These are phyloP conservation scores for Phytophthora fragariaefolia DNA, from an alignment of 352 stramenopile species.

Conservation along the genomic window DNA sequence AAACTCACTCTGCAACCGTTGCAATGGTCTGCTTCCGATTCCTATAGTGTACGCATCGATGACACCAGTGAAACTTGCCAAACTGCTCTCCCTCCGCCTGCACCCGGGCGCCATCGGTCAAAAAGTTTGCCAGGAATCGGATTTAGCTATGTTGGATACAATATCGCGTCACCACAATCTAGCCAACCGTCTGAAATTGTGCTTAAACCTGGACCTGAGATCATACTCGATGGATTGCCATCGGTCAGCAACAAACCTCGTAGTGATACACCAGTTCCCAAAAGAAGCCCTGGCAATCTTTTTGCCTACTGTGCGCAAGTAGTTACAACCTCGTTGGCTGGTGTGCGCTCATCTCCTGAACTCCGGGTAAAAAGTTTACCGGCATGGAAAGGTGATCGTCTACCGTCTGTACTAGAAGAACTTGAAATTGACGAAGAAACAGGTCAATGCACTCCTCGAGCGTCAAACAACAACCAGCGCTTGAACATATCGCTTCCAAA, in stretches of 20 bases:
- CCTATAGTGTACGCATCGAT: slow-evolving; percentile 4
- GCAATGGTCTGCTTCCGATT: slow-evolving; percentile 17
- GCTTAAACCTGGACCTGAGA: slow-evolving; percentile 8
- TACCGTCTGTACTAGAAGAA: slow-evolving; percentile 20
- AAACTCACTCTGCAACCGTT: slow-evolving; percentile 9
- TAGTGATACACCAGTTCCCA: slow-evolving; percentile 18
- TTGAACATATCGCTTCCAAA: slow-evolving; percentile 27
- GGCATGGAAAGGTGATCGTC: slow-evolving; percentile 36
- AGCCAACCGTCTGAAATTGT: slow-evolving; percentile 4
- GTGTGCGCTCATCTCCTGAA: slow-evolving; percentile 19
- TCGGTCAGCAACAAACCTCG: slow-evolving; percentile 5
- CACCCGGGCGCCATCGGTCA: slow-evolving; percentile 20
- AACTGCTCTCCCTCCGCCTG: slow-evolving; percentile 17
- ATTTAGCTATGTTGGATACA: slow-evolving; percentile 25
- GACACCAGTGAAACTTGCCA: background rate
- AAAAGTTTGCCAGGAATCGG: slow-evolving; percentile 23
- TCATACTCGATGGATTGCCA: slow-evolving; percentile 21
- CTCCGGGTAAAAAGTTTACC: slow-evolving; percentile 43
- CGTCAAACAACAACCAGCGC: background rate
- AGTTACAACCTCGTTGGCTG: slow-evolving; percentile 34
- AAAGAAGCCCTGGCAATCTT: slow-evolving; percentile 36
- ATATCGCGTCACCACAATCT: slow-evolving; percentile 5
- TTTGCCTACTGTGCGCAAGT: slow-evolving; percentile 58
- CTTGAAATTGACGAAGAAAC: slow-evolving; percentile 31
- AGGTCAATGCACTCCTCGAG: slow-evolving; percentile 12